phyloP scores from a whole-genome alignment of 345 rosid genomes.

The Anastatica hierochuntica region DNA sequence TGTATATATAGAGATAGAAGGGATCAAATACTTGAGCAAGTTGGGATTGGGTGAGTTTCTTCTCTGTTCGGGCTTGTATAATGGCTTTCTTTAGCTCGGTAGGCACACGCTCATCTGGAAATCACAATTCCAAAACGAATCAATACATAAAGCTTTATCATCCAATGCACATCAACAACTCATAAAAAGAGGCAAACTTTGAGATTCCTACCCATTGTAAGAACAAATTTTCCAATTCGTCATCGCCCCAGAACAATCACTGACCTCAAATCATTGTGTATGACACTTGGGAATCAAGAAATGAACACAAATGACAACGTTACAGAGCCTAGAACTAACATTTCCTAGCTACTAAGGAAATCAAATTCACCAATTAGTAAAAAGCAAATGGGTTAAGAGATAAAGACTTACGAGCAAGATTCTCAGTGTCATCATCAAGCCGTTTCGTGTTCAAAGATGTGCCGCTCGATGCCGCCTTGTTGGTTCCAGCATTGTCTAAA shows the following conservation, averaged over 20 bases:
- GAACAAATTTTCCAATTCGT: no score
- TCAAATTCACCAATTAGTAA: no score
- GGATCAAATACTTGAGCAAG: conserved; percentile 59
- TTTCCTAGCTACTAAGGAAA: neutral
- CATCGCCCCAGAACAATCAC: no score
- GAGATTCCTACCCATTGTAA: neutral
- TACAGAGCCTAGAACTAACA: neutral
- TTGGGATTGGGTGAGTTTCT: conserved; percentile 90
- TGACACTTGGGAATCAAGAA: neutral
- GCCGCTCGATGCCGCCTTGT: conserved; percentile 89
- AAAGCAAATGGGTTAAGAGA: neutral
- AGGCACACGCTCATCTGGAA: conserved; percentile 80
- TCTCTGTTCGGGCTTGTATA: conserved; percentile 80
- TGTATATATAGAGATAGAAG: neutral
- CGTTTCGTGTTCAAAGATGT: conserved; percentile 84
- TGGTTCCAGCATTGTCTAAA: conserved; percentile 78
- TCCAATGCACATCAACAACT: neutral
- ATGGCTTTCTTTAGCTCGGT: conserved; percentile 88
- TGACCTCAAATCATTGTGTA: no score
- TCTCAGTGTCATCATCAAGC: conserved; percentile 94
- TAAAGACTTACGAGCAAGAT: conserved; percentile 66
- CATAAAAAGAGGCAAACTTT: neutral
- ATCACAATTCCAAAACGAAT: neutral
- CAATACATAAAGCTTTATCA: neutral
- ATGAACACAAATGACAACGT: no score